phyloP scores from a whole-genome alignment of 2,329 filamentous ascomycete genomes.

The Penicillium brasilianum region DNA sequence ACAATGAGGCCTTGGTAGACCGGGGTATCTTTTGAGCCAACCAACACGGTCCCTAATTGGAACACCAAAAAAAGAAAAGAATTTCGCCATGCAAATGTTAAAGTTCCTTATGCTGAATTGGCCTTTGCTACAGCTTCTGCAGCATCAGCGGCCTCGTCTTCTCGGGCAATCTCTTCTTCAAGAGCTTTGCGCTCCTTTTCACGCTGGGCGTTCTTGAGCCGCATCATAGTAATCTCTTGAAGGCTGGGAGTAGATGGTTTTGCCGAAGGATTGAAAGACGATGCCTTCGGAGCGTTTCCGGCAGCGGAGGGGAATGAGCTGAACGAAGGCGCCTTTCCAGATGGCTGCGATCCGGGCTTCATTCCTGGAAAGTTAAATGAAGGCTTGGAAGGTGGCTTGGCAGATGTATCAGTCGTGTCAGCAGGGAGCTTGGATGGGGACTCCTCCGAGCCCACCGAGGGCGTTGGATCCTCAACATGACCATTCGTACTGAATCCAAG shows the following conservation, averaged over 20 bases:
- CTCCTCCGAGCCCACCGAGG: conserved; percentile 30
- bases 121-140: conserved; percentile 19
- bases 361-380: conserved; percentile 44
- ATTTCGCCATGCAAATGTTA: neutral
- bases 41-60: neutral
- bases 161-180: conserved; percentile 58
- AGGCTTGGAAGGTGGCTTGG: conserved; percentile 27
- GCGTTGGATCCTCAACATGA: conserved; percentile 16
- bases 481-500: conserved; percentile 31
- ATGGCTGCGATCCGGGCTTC: conserved; percentile 31
- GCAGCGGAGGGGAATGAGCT: conserved; percentile 47
- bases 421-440: conserved; percentile 12
- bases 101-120: conserved; percentile 12
- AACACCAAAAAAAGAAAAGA: conserved; percentile 8
- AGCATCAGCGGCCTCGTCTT: conserved; percentile 52
- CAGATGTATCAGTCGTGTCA: conserved; percentile 1
- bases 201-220: conserved; percentile 62
- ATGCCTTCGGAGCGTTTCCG: conserved; percentile 35
- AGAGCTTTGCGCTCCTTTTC: conserved; percentile 58
- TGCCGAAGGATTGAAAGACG: conserved; percentile 31
- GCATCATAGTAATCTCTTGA: conserved; percentile 59
- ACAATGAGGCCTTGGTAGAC: conserved; percentile 9
- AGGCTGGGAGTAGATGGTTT: conserved; percentile 45
- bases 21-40: conserved; percentile 34
- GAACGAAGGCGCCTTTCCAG: conserved; percentile 49